Percentiles rank a stretch among this genome's conserved stretches.
Conservation (phyloP, 768 basidiomycete species). For the Suillus brevipes region DNA sequence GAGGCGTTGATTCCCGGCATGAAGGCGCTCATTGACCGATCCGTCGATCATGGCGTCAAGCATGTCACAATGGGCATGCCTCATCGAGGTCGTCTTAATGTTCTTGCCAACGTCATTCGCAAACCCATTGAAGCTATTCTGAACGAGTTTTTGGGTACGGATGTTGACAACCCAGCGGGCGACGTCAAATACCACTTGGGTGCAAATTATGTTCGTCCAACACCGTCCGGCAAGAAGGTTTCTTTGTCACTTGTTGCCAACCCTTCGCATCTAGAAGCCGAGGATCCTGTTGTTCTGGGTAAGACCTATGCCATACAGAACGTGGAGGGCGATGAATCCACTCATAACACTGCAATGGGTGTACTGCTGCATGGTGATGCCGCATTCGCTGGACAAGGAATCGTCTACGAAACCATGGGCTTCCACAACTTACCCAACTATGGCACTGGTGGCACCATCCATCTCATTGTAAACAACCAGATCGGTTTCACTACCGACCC, state of each 20-base stretch:
- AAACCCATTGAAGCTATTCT: constrained; percentile 98
- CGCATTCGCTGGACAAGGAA: constrained; percentile 96
- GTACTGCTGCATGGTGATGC: constrained; percentile 97
- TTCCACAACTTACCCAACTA: constrained; percentile 94
- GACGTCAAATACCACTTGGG: constrained; percentile 99
- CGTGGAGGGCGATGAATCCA: constrained; percentile 82
- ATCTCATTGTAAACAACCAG: constrained; percentile 98
- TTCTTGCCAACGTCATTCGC: constrained; percentile 96
- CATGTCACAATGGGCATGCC: constrained; percentile 99
- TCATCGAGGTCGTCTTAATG: constrained; percentile 97
- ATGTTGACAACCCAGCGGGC: constrained; percentile 81
- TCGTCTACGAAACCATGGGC: constrained; percentile 99
- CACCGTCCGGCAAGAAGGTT: constrained; percentile 97
- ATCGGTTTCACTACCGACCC: constrained; percentile 99
- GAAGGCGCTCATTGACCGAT: constrained; percentile 99
- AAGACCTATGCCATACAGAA: constrained; percentile 98
- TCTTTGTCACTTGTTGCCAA: constrained; percentile 97
- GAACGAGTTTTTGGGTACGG: constrained; percentile 88
- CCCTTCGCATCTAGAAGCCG: constrained; percentile 97
- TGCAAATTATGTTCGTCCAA: constrained; percentile 97
- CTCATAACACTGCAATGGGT: constrained; percentile 87
- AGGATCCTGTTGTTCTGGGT: constrained; percentile 96
- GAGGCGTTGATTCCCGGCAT: constrained; percentile 98
- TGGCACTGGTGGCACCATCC: constrained; percentile 97
- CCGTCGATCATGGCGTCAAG: constrained; percentile 94